phyloP scores from a whole-genome alignment of 257 asterid species.

The Fraxinus excelsior region DNA sequence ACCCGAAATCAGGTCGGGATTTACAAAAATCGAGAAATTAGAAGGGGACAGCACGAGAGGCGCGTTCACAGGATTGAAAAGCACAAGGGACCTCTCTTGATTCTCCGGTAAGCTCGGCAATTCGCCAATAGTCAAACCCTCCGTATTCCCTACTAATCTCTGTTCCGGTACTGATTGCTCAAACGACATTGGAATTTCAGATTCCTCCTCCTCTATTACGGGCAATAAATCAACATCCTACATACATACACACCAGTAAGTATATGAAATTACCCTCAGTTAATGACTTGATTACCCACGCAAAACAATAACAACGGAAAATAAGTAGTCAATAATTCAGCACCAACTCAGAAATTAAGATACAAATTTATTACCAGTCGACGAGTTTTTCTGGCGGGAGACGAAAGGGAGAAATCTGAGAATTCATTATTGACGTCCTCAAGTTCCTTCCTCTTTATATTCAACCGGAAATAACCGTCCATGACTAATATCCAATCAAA shows the following conservation, averaged over 20 bases:
- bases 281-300: background rate
- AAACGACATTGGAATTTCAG: conserved; percentile 37
- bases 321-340: background rate
- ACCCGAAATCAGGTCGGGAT: conserved; percentile 47
- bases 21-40: conserved; percentile 45
- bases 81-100: conserved; percentile 74
- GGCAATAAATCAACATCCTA: conserved; percentile 80
- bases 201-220: conserved; percentile 63
- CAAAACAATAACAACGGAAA: background rate
- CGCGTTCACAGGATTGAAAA: conserved; percentile 50
- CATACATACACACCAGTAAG: background rate
- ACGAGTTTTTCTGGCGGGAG: conserved; percentile 85
- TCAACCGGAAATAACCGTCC: conserved; percentile 40
- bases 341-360: background rate
- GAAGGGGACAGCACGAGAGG: conserved; percentile 42
- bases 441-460: conserved; percentile 71
- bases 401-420: conserved; percentile 68
- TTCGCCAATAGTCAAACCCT: conserved; percentile 67
- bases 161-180: conserved; percentile 35
- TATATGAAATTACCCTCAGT: background rate
- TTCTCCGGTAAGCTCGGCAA: conserved; percentile 46
- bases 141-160: conserved; percentile 20
- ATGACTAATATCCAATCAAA: conserved; percentile 9
- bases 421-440: conserved; percentile 58
- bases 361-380: conserved; percentile 55